Evolutionary conservation across 1,284 basidiomycete species (phyloP), one percentile per base, ranked within the genome.

Genomic region (Fistulinella cinereoalba): DNA sequence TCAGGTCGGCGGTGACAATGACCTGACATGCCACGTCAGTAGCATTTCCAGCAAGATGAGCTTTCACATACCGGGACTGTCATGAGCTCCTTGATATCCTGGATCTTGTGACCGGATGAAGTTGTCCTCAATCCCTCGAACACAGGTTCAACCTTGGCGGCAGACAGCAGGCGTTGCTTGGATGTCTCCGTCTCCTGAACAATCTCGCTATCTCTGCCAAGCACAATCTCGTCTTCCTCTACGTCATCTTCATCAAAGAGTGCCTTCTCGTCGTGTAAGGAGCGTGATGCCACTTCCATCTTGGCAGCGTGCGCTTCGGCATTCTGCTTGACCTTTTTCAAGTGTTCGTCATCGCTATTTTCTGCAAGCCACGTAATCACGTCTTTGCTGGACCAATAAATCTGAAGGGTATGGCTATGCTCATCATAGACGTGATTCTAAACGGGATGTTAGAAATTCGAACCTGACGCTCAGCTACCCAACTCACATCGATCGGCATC

Each of bases 401-500:
- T 90, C 64, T 91, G 85, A 22, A 99, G 80, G 16, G 87, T 82
- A 67, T 96, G 87, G 10, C 77, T 77, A 68, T 94, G 89, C 69
- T 97, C 95, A 61, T 98, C 95, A 62, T 93, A 94, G 42, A 94
- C 88, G 58, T 92, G 88, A 60, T 95, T 96, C 85, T 93, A 37
- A 43, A 10, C 11, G 38, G 25, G n/a, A 41, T 13, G 56, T 56
- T 45, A 51, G 52, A 37, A 4, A 15, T n/a, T 4, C 9, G 10
- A 37, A 29, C 25, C n/a, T 15, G 6, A 33, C 16, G 2, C n/a
- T 28, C 15, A 37, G 44, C 18, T 18, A 27, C 15, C 4, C 13
- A 23, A 67, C 85, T 69, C 62, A 92, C 90, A 55, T 95, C 91
- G 46, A 96, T 91, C 15, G 97, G 96, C 86, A 99, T 97, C 71